phyloP scores from a whole-genome alignment of 306 rosid species.

The Oxytropis ochrocephala region DNA sequence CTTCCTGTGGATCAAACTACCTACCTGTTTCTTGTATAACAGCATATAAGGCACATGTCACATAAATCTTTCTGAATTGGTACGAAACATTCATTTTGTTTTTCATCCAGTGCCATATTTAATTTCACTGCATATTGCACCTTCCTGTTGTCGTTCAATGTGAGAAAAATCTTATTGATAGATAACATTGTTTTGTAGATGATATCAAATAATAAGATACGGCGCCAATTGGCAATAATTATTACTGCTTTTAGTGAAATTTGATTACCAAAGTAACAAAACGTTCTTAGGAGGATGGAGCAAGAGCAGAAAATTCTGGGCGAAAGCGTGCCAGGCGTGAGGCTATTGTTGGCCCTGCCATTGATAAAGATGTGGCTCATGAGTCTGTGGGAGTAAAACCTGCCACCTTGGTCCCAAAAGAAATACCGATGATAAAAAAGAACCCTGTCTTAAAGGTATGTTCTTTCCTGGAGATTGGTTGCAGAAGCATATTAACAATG shows the following conservation, averaged over 20 bases:
- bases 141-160: neutral
- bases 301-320: slow-evolving; percentile 31
- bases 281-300: slow-evolving; percentile 48
- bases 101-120: neutral
- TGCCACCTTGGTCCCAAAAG: slow-evolving; percentile 78
- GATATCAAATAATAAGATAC: neutral
- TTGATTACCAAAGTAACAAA: neutral
- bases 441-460: slow-evolving; percentile 67
- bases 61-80: neutral
- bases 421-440: slow-evolving; percentile 75
- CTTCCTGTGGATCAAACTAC: slow-evolving; percentile 4
- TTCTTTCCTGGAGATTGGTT: slow-evolving; percentile 23
- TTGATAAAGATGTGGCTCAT: slow-evolving; percentile 80
- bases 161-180: neutral
- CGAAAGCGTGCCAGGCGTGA: slow-evolving; percentile 60
- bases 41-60: neutral
- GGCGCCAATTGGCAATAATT: neutral
- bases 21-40: slow-evolving; percentile 4
- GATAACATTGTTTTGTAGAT: neutral
- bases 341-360: slow-evolving; percentile 84
- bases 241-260: neutral
- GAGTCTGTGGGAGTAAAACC: slow-evolving; percentile 86
- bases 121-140: neutral
- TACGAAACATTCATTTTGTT: neutral
- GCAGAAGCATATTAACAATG: neutral